Conservation (phyloP, 352 stramenopile species). For the Pythium chondricola region DNA sequence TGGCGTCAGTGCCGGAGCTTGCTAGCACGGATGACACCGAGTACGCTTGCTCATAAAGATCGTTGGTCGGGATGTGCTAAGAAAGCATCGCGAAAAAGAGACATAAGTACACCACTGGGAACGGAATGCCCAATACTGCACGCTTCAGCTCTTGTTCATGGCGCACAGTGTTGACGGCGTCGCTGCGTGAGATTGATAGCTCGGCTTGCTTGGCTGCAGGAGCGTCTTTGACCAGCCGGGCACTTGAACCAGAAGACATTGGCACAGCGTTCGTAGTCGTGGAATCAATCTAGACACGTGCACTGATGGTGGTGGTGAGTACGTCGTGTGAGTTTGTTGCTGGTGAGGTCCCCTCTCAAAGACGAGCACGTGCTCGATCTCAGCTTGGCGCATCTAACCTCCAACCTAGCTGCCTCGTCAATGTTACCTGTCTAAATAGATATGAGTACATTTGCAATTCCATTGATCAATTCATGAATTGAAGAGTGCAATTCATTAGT, state of each 20-base stretch:
- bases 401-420: not conserved
- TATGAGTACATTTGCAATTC: constrained; percentile 8
- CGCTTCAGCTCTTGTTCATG: constrained; percentile 32
- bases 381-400: too few relatives aligned
- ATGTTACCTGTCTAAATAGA: not conserved
- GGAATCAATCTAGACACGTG: not conserved
- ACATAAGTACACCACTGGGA: constrained; percentile 32
- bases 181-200: constrained; percentile 6
- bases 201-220: not conserved
- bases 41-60: constrained; percentile 28
- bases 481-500: constrained; percentile 3
- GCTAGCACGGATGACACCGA: constrained; percentile 27
- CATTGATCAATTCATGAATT: constrained; percentile 9
- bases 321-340: too few relatives aligned
- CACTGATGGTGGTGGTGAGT: not conserved
- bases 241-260: too few relatives aligned
- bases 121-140: constrained; percentile 26
- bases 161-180: constrained; percentile 25
- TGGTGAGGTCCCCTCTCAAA: not conserved
- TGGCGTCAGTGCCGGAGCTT: constrained; percentile 35
- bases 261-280: too few relatives aligned
- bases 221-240: too few relatives aligned
- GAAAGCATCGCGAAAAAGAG: constrained; percentile 44
- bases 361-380: too few relatives aligned
- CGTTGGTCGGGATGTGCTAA: constrained; percentile 27